Base-by-base conservation (phyloP, 345 rosid genomes). In the Rhizophora mangle region DNA sequence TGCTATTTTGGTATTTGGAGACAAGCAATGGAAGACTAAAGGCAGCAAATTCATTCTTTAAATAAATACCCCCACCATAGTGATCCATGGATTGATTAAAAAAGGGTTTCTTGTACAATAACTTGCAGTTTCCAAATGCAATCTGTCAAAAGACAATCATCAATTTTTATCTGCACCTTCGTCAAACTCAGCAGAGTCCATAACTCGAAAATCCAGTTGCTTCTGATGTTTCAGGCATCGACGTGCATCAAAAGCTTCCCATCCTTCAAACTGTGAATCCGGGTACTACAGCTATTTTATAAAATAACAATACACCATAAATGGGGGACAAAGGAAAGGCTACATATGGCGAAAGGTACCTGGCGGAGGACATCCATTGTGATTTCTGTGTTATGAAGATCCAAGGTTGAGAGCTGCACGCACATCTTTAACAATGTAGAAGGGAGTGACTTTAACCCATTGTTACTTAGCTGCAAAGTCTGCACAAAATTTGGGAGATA, bases 131-230 rank as follows among this genome's bases (percentile, higher is more conserved):
- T 52, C 61, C 62, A 37, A 22, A 4, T 6, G 6, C 29, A 32
- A 52, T 30, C 6, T 65, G 13, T 54, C 19, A 43, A 19, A 3
- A 27, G 60, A 20, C 46, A 20, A 64, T 8, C 20, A 69, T 83
- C 91, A 91, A 60, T 82, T 84, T 74, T 89, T 88, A 74, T 94
- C 98, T 78, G 98, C 96, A 27, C 98, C 93, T 80, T 94, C 98
- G 29, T 94, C 97, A 47, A 94, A 91, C 58, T 86, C 76, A 39
- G 88, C 87, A 34, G 97, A 85, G 64, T 80, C 79, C 16, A 76
- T 80, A 19, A 86, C 94, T 47, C 90, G 77, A 72, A 91, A 94
- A 73, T 94, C 98, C 56, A 94, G 82, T 74, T 89, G 96, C 77
- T 94, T 94, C 82, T 94, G 96, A 82, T 85, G 97, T 82, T 94